phyloP scores from a whole-genome alignment of 257 asterid genomes.

The Thymus mandschuricus region DNA sequence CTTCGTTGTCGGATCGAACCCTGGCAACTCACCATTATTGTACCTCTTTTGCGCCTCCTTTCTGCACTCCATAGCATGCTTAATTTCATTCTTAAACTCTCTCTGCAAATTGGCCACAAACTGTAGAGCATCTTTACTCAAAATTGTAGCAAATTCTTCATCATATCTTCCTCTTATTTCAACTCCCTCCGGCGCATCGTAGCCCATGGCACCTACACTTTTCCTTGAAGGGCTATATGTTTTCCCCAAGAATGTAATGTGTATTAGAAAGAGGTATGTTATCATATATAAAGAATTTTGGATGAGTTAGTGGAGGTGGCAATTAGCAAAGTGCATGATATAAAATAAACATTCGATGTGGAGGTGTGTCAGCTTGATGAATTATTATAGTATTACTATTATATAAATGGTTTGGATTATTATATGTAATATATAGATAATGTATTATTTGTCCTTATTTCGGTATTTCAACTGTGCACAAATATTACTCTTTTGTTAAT shows the following conservation, averaged over 20 bases:
- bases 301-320: not conserved
- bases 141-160: constrained; percentile 56
- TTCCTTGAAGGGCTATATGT: not conserved
- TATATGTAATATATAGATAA: too few relatives aligned
- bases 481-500: too few relatives aligned
- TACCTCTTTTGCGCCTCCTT: constrained; percentile 66
- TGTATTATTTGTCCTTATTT: too few relatives aligned
- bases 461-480: too few relatives aligned
- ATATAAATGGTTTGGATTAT: too few relatives aligned
- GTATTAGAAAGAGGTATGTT: not conserved
- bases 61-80: constrained; percentile 76
- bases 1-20: constrained; percentile 77
- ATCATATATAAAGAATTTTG: not conserved
- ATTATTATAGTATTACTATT: too few relatives aligned
- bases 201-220: constrained; percentile 34
- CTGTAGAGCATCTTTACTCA: constrained; percentile 65
- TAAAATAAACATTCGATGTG: too few relatives aligned
- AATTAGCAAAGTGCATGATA: not conserved
- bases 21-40: constrained; percentile 65
- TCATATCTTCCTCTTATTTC: constrained; percentile 81
- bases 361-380: too few relatives aligned
- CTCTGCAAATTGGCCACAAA: constrained; percentile 82
- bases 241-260: constrained; percentile 12
- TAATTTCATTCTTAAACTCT: constrained; percentile 60
- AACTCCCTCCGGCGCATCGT: constrained; percentile 80